Evolutionary conservation across 805 yeast species (phyloP).

Genomic region (Candida michaelii): DNA sequence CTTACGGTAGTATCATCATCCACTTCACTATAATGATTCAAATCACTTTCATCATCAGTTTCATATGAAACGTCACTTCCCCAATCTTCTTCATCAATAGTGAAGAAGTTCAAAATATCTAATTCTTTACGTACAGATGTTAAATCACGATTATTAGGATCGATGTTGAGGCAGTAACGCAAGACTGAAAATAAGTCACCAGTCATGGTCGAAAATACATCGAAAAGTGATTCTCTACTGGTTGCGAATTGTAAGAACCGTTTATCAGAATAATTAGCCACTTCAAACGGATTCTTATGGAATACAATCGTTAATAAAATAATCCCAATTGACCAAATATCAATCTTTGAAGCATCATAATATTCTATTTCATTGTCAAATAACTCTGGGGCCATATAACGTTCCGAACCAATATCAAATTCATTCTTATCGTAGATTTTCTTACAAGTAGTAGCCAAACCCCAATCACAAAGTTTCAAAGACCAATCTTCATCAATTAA

Average conservation of each 20-base stretch:
- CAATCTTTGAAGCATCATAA: conserved; percentile 80
- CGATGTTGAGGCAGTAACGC: conserved; percentile 74
- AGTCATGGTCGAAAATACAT: conserved; percentile 86
- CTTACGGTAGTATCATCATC: conserved; percentile 3
- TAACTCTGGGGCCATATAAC: conserved; percentile 94
- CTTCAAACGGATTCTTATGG: conserved; percentile 82
- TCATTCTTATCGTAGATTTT: conserved; percentile 53
- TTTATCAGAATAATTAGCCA: conserved; percentile 78
- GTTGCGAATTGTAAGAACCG: conserved; percentile 82
- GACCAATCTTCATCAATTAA: conserved; percentile 56
- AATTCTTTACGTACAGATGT: conserved; percentile 60
- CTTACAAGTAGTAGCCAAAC: conserved; percentile 52
- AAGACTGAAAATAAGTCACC: conserved; percentile 83
- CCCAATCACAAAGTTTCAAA: conserved; percentile 59
- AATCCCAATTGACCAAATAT: conserved; percentile 88
- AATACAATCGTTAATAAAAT: conserved; percentile 81
- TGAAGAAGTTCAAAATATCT: conserved; percentile 59
- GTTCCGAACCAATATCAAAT: conserved; percentile 84
- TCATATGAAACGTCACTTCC: conserved; percentile 44
- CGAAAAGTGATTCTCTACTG: conserved; percentile 86
- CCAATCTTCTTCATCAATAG: conserved; percentile 70
- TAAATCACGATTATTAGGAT: conserved; percentile 81
- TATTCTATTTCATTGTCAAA: conserved; percentile 59
- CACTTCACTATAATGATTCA: conserved; percentile 15
- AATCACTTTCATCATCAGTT: conserved; percentile 19